phyloP scores from a whole-genome alignment of 2,329 filamentous ascomycete species.

The Dothideomycetes sp. region DNA sequence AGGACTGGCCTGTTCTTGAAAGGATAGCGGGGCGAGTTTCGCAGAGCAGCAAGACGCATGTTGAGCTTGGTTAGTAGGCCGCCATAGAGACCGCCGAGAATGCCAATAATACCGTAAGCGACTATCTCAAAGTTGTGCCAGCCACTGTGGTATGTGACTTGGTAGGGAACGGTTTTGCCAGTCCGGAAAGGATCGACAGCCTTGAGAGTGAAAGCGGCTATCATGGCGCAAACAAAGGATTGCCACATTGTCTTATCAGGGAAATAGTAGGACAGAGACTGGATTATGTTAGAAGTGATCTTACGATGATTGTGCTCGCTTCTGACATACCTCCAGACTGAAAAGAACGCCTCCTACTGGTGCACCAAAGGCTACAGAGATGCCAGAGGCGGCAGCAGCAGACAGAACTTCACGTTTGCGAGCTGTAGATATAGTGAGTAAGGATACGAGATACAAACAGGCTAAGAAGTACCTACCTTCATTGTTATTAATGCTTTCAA shows the following conservation, averaged over 20 bases:
- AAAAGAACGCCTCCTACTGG: slow-evolving; percentile 93
- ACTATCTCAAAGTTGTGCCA: slow-evolving; percentile 95
- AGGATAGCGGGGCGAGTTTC: slow-evolving; percentile 53
- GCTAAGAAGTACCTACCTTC: slow-evolving; percentile 51
- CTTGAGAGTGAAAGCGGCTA: slow-evolving; percentile 88
- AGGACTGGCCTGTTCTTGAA: slow-evolving; percentile 61
- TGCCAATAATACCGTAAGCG: slow-evolving; percentile 76
- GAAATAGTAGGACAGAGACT: slow-evolving; percentile 94
- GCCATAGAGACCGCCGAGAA: slow-evolving; percentile 87
- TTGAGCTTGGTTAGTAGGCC: slow-evolving; percentile 92
- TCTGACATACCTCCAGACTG: slow-evolving; percentile 65
- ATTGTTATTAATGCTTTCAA: slow-evolving; percentile 70
- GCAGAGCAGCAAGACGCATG: slow-evolving; percentile 75
- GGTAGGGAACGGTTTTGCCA: slow-evolving; percentile 89
- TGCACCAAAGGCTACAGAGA: slow-evolving; percentile 88
- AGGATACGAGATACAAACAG: no score
- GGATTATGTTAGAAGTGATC: slow-evolving; percentile 17
- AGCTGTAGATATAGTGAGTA: slow-evolving; percentile 42
- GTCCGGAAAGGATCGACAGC: slow-evolving; percentile 90
- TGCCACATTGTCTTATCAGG: slow-evolving; percentile 99
- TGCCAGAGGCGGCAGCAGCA: slow-evolving; percentile 82
- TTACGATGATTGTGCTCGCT: not conserved
- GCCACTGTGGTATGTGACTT: slow-evolving; percentile 81
- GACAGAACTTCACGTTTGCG: slow-evolving; percentile 90
- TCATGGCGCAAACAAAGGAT: slow-evolving; percentile 97